phyloP scores from a whole-genome alignment of 768 basidiomycete species.

The Mycena vitilis region DNA sequence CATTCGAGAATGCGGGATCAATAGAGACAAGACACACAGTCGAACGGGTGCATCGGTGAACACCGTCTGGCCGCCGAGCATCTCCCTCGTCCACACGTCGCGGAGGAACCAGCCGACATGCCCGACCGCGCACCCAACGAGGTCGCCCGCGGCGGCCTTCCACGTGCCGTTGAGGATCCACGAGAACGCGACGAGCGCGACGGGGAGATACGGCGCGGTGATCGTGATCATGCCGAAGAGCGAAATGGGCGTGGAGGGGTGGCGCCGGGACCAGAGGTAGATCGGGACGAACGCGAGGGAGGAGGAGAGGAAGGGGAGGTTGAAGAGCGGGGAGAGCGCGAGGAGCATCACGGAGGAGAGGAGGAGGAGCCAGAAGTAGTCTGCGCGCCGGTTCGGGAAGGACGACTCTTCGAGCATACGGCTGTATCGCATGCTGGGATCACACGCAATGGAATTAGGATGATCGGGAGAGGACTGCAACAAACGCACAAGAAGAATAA shows the following conservation, averaged over 20 bases:
- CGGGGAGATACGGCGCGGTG: conserved; percentile 93
- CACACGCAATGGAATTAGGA: background rate
- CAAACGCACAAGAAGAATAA: conserved; percentile 94
- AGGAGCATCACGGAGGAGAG: conserved; percentile 88
- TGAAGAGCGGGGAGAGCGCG: conserved; percentile 86
- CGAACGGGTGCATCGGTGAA: conserved; percentile 78
- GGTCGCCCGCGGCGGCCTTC: conserved; percentile 84
- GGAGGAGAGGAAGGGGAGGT: conserved; percentile 93
- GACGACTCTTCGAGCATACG: conserved; percentile 97
- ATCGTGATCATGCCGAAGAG: conserved; percentile 96
- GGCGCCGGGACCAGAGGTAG: conserved; percentile 96
- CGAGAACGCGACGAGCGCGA: conserved; percentile 89
- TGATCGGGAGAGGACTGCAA: conserved; percentile 19
- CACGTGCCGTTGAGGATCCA: conserved; percentile 87
- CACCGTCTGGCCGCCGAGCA: conserved; percentile 78
- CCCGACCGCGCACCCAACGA: conserved; percentile 88
- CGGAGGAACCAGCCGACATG: conserved; percentile 88
- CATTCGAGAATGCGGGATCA: background rate
- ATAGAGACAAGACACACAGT: conserved; percentile 62
- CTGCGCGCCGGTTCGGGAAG: conserved; percentile 90
- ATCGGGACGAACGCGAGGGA: conserved; percentile 95
- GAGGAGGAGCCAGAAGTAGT: conserved; percentile 95
- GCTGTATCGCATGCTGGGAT: conserved; percentile 92
- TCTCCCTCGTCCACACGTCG: conserved; percentile 90
- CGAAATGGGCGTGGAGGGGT: conserved; percentile 95